Base-by-base conservation (phyloP, 208 protist genomes). In the Wallacemonas sp. region DNA sequence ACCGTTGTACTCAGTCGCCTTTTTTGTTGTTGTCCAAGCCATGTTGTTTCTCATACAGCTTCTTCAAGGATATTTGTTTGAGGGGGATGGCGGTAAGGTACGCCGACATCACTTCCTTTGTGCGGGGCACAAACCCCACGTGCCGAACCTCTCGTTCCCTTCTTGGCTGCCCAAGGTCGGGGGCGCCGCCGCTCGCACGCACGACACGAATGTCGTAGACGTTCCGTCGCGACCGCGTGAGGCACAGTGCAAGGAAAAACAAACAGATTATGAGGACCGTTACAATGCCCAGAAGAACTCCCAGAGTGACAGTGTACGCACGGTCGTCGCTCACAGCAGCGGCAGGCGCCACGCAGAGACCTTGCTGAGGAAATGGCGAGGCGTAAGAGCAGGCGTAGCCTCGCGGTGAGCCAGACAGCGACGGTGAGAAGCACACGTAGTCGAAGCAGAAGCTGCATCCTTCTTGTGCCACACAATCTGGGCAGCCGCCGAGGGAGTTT, bases 371-470 rank as follows among this genome's bases (percentile, higher is more conserved):
- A 21, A 24, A 44, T 4, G 45, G 24, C 42, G 22, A 32, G 33
- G 24, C 37, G 58, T 78, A 58, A 22, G 72, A 77, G 74, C 73
- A 79, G 13, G 50, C 37, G 69, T 83, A 76, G 50, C 71, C 71
- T 44, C 46, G 45, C 26, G 30, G 17, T 6, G 66, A 68, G 24
- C 63, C 78, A 27, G 32, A 54, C 37, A 79, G 58, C 38, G 59
- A 32, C 27, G 53, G 59, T 34, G 73, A 71, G 71, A 73, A 74
- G 66, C 78, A 85, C 41, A 68, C 67, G 30, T 55, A 63, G 71
- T 85, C 78, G 24, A 48, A 57, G 69, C 78, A 85, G 53, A 78
- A 85, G 55, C 36, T 63, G 58, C 78, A 85, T 9, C 60, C 67
- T 24, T 19, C 44, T 24, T 65, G 59, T 34, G 59, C 48, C 32